These are phyloP conservation scores for Hypoxylon sp. DNA, from an alignment of 2,329 filamentous ascomycete species.

Conservation along the genomic window DNA sequence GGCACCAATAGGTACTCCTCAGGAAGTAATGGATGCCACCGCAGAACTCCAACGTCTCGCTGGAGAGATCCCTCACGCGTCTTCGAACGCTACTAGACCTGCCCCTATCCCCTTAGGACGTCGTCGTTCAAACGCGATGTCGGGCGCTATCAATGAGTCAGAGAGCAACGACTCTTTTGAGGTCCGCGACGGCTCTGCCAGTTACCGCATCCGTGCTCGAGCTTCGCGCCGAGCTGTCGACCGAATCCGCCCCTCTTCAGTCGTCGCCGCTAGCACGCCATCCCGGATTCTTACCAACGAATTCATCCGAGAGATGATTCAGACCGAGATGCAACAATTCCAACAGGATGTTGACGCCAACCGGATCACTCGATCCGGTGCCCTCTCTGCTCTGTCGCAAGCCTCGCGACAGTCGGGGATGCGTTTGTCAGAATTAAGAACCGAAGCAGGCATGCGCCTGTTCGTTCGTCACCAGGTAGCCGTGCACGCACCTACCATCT, in stretches of 20 bases:
- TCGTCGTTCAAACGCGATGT: neutral
- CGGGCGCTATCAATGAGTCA: neutral
- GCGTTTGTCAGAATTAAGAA: neutral
- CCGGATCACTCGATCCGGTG: constrained; percentile 5
- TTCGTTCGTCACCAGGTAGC: constrained; percentile 34
- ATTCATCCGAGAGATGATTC: constrained; percentile 23
- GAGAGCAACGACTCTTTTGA: neutral
- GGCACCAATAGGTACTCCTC: constrained; percentile 6
- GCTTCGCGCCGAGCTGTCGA: constrained; percentile 2
- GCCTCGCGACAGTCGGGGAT: constrained; percentile 1
- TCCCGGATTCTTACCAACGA: constrained; percentile 9
- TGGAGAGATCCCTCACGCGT: neutral
- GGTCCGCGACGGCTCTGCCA: neutral
- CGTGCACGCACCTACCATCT: constrained; percentile 25
- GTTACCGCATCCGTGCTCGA: neutral
- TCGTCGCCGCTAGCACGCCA: constrained; percentile 38
- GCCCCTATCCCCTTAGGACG: neutral
- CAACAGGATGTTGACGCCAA: constrained; percentile 11
- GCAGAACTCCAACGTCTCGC: constrained; percentile 24
- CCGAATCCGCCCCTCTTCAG: constrained; percentile 2
- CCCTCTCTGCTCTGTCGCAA: constrained; percentile 9
- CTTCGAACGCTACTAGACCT: neutral
- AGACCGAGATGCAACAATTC: constrained; percentile 24
- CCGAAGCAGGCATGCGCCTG: constrained; percentile 17
- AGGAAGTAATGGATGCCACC: constrained; percentile 24